Evolutionary conservation across 202 grass and related monocot species (phyloP), one percentile per base, ranked within the genome.

Genomic region (Zizania palustris): DNA sequence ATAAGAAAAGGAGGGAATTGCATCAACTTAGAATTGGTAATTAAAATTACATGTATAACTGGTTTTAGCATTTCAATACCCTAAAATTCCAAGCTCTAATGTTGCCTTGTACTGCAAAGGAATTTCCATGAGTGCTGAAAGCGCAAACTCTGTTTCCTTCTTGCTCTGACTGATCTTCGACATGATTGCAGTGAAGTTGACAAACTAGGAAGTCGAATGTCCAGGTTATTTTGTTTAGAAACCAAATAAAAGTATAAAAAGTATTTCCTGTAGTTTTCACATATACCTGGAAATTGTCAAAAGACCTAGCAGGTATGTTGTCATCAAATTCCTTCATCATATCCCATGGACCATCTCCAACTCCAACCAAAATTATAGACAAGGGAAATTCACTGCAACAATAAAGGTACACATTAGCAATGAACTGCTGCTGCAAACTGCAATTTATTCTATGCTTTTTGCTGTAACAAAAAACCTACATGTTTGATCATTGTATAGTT

Each of bases 291-390:
- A 97, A 97, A 90, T 97, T 97, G 73, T 97, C 94, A 77, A 97
- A 97, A 65, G 89, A 85, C 62, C 94, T 91, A 75, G 94, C 56
- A n/a, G 94, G 94, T 86, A 97, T 97, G 62, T 97, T 97, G 80
- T 97, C 94, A 88, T 97, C 94, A 77, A 93, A 97, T 75, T 93
- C 94, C 33, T 81, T 79, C 94, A 97, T 97, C 91, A 97, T 97
- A 71, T 92, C 91, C 94, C 94, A 97, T 18, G 91, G 94, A 46
- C 94, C 94, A 91, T 97, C 94, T 38, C 94, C 94, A 59, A 97
- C 94, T 80, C 94, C 94, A 60, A 97, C 94, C 72, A 97, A 85
- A 84, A 97, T 83, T 72, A 93, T 93, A 75, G 94, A 97, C 80
- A 97, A 86, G 7, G 94, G 94, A 84, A 90, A 93, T 74, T 93